Evolutionary conservation across 1,284 basidiomycete genomes (phyloP), one percentile per base, ranked within the genome.

Genomic region (Coniferiporia weirii): DNA sequence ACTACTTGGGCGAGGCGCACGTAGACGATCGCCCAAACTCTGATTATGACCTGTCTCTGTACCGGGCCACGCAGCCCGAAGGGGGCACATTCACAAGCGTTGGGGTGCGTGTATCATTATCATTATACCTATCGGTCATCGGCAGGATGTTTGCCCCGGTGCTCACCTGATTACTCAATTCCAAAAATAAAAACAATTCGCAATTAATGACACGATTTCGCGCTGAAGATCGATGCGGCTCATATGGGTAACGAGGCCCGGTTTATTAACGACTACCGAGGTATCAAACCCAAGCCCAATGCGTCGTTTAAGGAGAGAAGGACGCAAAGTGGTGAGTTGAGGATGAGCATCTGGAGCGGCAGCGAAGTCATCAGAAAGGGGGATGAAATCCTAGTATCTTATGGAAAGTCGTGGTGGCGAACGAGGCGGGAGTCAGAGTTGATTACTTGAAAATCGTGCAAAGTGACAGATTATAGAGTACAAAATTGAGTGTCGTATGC

Each of bases 351-450:
- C 17, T 90, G 86, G 84, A 82, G 77, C 54, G 79, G 54, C 38
- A 73, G 71, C 48, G 76, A 80, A 40, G 74, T 73, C 9, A 84
- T 97, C 55, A 81, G 76, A 63, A 93, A 90, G 69, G 91, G 91
- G 1, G 84, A 93, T 13, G 95, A 97, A 72, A 81, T 98, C 46
- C 70, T 95, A 35, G 89, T 96, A 36, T 92, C 87, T 20, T 97
- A 97, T 69, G 94, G 94, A n/a, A 95, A 95, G 68, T 79, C 82
- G n/a, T 96, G 89, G 84, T 95, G 93, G 93, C 74, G 71, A 22
- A 79, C 78, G 51, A 76, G 83, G 58, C 60, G 57, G 64, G 35
- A 60, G 46, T 52, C 34, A 22, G 27, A 62, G 27, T 38, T 57
- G 27, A 27, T 27, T 27, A 27, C 27, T 27, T 27, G 27, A 27